These are phyloP conservation scores for Kluyveromyces marxianus DNA, from an alignment of 1,139 yeast genomes.

Conservation along the genomic window DNA sequence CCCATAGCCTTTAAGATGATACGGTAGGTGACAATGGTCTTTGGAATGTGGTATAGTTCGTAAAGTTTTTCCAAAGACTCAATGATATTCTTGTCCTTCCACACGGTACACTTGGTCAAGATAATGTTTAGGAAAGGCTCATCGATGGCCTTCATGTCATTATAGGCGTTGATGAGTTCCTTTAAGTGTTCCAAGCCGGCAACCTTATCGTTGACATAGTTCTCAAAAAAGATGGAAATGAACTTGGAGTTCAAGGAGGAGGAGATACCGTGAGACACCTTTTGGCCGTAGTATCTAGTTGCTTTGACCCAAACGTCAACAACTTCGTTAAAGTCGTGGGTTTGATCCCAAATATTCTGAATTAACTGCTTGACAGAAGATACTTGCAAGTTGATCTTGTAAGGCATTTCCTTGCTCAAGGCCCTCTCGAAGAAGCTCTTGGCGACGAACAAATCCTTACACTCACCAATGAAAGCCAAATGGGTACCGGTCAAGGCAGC, in stretches of 20 bases:
- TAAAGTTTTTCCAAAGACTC: slow-evolving; percentile 59
- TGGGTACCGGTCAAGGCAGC: slow-evolving; percentile 59
- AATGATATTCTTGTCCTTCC: slow-evolving; percentile 62
- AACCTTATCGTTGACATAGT: slow-evolving; percentile 45
- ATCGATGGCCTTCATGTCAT: slow-evolving; percentile 51
- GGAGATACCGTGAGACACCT: slow-evolving; percentile 57
- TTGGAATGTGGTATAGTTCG: slow-evolving; percentile 47
- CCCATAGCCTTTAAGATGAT: slow-evolving; percentile 73
- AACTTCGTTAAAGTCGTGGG: slow-evolving; percentile 52
- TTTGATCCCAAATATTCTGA: slow-evolving; percentile 51
- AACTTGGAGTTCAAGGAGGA: slow-evolving; percentile 65
- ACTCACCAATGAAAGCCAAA: slow-evolving; percentile 72
- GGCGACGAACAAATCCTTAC: slow-evolving; percentile 67
- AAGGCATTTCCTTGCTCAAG: slow-evolving; percentile 58
- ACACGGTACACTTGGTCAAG: slow-evolving; percentile 55
- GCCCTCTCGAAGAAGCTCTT: slow-evolving; percentile 69
- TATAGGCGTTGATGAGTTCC: slow-evolving; percentile 50
- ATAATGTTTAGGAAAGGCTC: slow-evolving; percentile 76
- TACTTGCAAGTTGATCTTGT: slow-evolving; percentile 63
- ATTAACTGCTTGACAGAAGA: slow-evolving; percentile 65
- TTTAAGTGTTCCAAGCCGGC: slow-evolving; percentile 55
- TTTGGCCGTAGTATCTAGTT: slow-evolving; percentile 48
- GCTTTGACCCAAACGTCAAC: slow-evolving; percentile 60
- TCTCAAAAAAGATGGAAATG: slow-evolving; percentile 58
- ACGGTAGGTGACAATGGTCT: slow-evolving; percentile 68